A percentile compares a stretch with the other conserved stretches of the same genome.
Evolutionary conservation across 75 land plant genomes (phyloP).

Genomic region (Cupressus sempervirens): DNA sequence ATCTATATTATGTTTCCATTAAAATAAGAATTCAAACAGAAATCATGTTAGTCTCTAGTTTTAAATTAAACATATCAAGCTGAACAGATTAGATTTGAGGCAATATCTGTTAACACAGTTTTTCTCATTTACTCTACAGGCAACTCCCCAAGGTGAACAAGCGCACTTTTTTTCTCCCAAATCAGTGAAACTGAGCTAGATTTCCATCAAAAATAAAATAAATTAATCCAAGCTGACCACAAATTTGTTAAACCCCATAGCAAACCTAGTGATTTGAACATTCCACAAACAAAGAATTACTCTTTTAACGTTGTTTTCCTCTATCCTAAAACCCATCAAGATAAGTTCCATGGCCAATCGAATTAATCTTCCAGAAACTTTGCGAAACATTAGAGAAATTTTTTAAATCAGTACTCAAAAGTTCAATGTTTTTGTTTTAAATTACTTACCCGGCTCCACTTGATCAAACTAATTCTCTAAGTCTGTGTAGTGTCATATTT

Average conservation of each 20-base stretch:
- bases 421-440: neutral
- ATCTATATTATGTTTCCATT: neutral
- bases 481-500: neutral
- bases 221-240: neutral
- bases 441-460: neutral
- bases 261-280: neutral
- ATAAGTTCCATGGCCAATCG: neutral
- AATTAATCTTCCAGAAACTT: neutral
- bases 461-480: neutral
- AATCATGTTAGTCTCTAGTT: neutral
- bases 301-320: neutral
- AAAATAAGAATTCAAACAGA: neutral
- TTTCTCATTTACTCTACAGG: too few relatives aligned
- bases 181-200: neutral
- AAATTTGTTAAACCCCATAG: neutral
- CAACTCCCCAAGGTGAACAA: too few relatives aligned
- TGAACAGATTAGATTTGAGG: neutral
- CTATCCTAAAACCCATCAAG: neutral
- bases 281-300: neutral
- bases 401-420: neutral
- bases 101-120: neutral
- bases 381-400: neutral
- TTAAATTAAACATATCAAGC: neutral
- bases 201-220: neutral
- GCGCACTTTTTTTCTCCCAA: neutral